These are phyloP conservation scores for Coriaria nepalensis DNA, from an alignment of 306 rosid genomes.

Conservation along the genomic window DNA sequence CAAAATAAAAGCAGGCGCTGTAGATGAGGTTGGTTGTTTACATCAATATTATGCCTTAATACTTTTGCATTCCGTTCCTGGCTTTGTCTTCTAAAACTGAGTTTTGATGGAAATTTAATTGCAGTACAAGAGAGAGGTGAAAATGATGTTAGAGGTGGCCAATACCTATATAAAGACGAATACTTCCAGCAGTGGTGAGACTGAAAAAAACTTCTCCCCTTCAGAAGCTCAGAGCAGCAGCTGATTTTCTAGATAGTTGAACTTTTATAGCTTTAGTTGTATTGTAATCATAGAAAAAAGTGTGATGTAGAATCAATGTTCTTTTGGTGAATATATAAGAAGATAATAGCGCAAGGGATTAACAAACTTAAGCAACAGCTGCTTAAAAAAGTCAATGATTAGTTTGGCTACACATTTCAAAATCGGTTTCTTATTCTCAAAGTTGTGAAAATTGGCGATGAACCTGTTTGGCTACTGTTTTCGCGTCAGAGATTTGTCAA, in stretches of 20 bases:
- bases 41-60: not conserved
- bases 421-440: too few species aligned
- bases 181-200: slow-evolving; percentile 23
- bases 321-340: too few species aligned
- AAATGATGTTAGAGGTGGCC: slow-evolving; percentile 62
- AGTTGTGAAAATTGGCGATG: too few species aligned
- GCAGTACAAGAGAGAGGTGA: slow-evolving; percentile 91
- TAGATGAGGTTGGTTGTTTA: slow-evolving; percentile 64
- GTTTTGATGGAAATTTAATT: not conserved
- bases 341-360: too few species aligned
- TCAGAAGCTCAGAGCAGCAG: slow-evolving; percentile 19
- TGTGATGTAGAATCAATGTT: too few species aligned
- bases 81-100: not conserved
- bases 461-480: too few species aligned
- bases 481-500: too few species aligned
- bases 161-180: slow-evolving; percentile 33
- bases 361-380: too few species aligned
- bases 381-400: too few species aligned
- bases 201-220: slow-evolving; percentile 16
- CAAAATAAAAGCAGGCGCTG: slow-evolving; percentile 79
- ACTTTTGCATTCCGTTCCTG: slow-evolving; percentile 5
- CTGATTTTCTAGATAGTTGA: slow-evolving; percentile 19
- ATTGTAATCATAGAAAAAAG: not conserved
- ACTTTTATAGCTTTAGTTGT: slow-evolving; percentile 6
- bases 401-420: too few species aligned